Evolutionary conservation across 2,329 filamentous ascomycete species (phyloP).

Genomic region (Ophiobolus disseminans): DNA sequence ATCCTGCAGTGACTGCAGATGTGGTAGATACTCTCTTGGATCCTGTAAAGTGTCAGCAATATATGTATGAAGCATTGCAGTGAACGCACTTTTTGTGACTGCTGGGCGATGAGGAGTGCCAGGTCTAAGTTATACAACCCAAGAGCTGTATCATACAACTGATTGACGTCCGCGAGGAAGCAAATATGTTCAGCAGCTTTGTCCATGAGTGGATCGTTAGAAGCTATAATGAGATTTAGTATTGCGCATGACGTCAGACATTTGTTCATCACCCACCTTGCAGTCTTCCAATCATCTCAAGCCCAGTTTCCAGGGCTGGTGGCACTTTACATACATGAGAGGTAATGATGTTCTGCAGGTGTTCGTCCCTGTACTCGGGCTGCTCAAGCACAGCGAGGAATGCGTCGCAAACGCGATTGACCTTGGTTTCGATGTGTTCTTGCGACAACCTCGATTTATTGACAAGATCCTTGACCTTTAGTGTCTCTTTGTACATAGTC

Average conservation of each 20-base stretch:
- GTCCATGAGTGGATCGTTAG: conserved; percentile 70
- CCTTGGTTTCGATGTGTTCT: conserved; percentile 62
- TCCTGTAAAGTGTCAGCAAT: conserved; percentile 55
- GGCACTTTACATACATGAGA: conserved; percentile 93
- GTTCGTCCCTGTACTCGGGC: conserved; percentile 60
- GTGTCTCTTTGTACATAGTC: conserved; percentile 91
- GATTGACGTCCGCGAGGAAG: conserved; percentile 93
- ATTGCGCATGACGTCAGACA: background rate
- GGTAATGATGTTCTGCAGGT: conserved; percentile 90
- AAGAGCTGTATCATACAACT: conserved; percentile 86
- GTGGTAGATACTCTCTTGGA: conserved; percentile 92
- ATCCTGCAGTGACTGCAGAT: conserved; percentile 84
- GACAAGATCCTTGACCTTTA: conserved; percentile 52
- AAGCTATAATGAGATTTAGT: conserved; percentile 22
- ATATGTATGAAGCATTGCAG: conserved; percentile 27
- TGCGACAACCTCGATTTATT: conserved; percentile 27
- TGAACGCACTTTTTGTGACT: conserved; percentile 75
- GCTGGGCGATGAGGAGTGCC: conserved; percentile 88
- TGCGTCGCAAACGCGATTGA: conserved; percentile 88
- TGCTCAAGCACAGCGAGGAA: conserved; percentile 73
- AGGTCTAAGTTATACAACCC: conserved; percentile 92
- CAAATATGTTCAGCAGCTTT: conserved; percentile 95
- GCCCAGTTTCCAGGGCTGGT: conserved; percentile 84
- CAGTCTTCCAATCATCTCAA: conserved; percentile 78
- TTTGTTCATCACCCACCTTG: conserved; percentile 48